These are phyloP conservation scores for Phytophthora capsici DNA, from an alignment of 352 stramenopile genomes.

Conservation along the genomic window DNA sequence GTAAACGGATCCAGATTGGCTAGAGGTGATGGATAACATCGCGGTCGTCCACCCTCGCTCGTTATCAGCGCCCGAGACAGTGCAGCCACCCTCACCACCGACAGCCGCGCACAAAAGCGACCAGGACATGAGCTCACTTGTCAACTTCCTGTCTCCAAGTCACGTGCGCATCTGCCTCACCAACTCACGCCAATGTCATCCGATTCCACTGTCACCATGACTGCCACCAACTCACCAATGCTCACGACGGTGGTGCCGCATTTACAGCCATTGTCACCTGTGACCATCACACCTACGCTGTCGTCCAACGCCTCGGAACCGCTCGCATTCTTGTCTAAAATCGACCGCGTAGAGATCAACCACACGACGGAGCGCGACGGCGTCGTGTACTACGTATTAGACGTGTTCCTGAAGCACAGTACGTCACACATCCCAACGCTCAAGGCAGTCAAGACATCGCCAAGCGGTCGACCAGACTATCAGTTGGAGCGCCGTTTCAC, in stretches of 20 bases:
- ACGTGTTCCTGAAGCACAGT: conserved; percentile 63
- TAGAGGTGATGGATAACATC: no score
- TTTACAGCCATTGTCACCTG: conserved; percentile 32
- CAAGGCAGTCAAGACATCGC: conserved; percentile 35
- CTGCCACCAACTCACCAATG: no score
- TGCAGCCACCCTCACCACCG: conserved; percentile 15
- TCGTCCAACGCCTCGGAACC: conserved; percentile 36
- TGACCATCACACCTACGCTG: conserved; percentile 31
- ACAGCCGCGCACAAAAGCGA: conserved; percentile 23
- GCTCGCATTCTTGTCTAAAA: conserved; percentile 39
- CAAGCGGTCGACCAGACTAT: conserved; percentile 46
- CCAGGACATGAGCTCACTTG: conserved; percentile 35
- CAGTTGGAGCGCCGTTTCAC: conserved; percentile 58
- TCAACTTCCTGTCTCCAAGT: conserved; percentile 33
- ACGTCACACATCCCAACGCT: conserved; percentile 66
- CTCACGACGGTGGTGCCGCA: conserved; percentile 10
- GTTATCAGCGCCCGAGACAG: no score
- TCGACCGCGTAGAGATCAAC: conserved; percentile 59
- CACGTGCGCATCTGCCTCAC: not conserved
- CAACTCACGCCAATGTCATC: conserved; percentile 28
- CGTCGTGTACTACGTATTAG: conserved; percentile 57
- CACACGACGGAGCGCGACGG: conserved; percentile 40
- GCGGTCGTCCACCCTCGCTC: conserved; percentile 17
- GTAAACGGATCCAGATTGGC: no score
- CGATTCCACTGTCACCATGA: conserved; percentile 23